Base-by-base conservation (phyloP, 2,329 filamentous ascomycete species). In the Furcasterigmium sp. region DNA sequence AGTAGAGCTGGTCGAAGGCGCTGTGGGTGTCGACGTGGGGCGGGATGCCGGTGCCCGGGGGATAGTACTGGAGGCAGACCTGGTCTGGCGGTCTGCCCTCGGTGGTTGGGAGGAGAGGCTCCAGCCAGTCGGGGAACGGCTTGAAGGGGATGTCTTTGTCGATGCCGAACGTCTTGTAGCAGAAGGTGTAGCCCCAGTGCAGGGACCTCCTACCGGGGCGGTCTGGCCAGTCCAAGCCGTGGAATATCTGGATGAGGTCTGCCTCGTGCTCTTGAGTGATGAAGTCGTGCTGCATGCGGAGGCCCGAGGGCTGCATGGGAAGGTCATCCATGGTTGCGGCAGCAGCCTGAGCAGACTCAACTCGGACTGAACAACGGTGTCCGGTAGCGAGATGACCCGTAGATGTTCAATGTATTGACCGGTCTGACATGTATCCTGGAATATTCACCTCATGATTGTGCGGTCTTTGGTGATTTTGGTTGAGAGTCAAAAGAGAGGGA, bases 21-120 rank as follows among this genome's bases (percentile, higher is more conserved):
- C 59, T 58, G 5, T 39, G 78, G 3, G 77, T 78, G 57, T 82
- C 78, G 42, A 76, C 76, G 51, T 82, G 78, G 1, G 78, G 78
- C 9, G 78, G 78, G 50, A 82, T 82, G 2, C 78, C 78, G 0
- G 72, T 64, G 6, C 78, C 78, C 0, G 77, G 77, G 0, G 78
- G 73, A 53, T 82, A 82, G 54, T 79, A 72, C 58, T 81, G 77
- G 14, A 80, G 60, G 49, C 76, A 80, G 50, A 81, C 75, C 53
- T 81, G 78, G 41, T 79, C 75, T 0, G 75, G 75, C 0, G 63
- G 64, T 0, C 69, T 63, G 2, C 49, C 49, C 45, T 75, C 72
- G 0, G 63, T 58, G 3, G 54, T 57, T 0, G 75, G 69, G 4
- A 78, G 61, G 1, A 78, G 58, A 1, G 72, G 70, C 3, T 57